Base-by-base conservation (phyloP, 192 early-diverging fungal species). In the Umbelopsis ramanniana region DNA sequence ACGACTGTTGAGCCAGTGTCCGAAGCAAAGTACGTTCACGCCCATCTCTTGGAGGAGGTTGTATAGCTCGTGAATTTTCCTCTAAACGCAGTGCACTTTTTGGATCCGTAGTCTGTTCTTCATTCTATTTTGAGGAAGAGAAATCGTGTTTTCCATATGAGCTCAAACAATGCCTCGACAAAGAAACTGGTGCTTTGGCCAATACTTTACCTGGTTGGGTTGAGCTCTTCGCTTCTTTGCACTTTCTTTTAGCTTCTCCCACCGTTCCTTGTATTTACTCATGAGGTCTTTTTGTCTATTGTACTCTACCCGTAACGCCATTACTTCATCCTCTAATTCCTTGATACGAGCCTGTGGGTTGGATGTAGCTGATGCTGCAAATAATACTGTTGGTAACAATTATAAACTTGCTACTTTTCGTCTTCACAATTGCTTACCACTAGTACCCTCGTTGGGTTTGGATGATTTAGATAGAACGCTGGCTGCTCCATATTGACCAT, bases 171-270 rank as follows among this genome's bases (percentile, higher is more conserved):
- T 11, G 11, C 40, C 0, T 43, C 1, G 6, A 12, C 8, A 4
- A 43, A 12, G 40, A 12, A 7, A 43, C 6, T 43, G 40, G 40
- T 43, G 11, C 0, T 12, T 1, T 4, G 1, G 11, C 6, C 10
- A 29, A 23, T 12, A 54, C 26, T 54, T 17, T 63, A 63, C 40
- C n/a, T 46, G 26, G 67, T 21, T 68, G n/a, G 52, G 40, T 4
- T 68, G 76, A 10, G 76, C 75, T 23, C 79, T 69, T 55, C 83
- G 47, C 38, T 83, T 86, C 67, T 89, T 89, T 46, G 89, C 91
- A 40, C 88, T 82, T 73, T 93, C 93, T 68, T 92, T 94, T 33
- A 94, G 76, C 55, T 90, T 92, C 52, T 92, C 89, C 92, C 92
- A 95, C 45, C 90, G 82, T 33, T 92, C 90, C 72, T 85, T 89